phyloP scores from a whole-genome alignment of 1,284 basidiomycete species.

The Crucibulum cyathiforme region DNA sequence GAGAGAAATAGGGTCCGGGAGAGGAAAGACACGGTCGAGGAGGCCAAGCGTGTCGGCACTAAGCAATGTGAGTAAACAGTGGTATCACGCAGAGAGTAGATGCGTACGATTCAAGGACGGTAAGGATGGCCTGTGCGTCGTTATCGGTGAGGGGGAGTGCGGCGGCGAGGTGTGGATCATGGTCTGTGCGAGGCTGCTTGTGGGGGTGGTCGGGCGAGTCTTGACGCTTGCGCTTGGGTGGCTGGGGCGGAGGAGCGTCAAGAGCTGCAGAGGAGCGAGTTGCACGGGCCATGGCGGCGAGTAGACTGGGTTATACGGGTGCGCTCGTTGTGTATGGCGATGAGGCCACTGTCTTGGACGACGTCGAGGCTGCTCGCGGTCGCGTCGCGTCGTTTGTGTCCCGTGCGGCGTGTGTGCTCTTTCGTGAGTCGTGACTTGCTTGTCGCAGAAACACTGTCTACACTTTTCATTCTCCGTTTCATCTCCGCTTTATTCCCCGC shows the following conservation, averaged over 20 bases:
- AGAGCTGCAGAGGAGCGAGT: slow-evolving; percentile 63
- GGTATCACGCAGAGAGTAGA: slow-evolving; percentile 3
- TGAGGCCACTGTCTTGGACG: background rate
- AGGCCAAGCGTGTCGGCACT: slow-evolving; percentile 76
- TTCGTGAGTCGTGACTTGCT: too few species aligned
- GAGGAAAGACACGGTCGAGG: slow-evolving; percentile 79
- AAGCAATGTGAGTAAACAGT: slow-evolving; percentile 12
- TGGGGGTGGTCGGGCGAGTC: slow-evolving; percentile 44
- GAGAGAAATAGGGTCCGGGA: slow-evolving; percentile 61
- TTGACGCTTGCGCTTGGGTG: slow-evolving; percentile 77
- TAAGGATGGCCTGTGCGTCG: slow-evolving; percentile 70
- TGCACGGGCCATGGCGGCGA: slow-evolving; percentile 63
- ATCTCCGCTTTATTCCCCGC: slow-evolving; percentile 1
- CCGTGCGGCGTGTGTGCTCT: background rate
- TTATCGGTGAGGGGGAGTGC: slow-evolving; percentile 43
- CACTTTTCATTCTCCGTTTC: slow-evolving; percentile 7
- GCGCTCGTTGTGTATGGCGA: background rate
- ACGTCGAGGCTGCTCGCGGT: background rate
- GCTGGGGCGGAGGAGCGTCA: slow-evolving; percentile 22
- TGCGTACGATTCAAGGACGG: slow-evolving; percentile 73
- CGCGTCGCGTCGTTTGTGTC: slow-evolving; percentile 1
- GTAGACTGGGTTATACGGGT: background rate
- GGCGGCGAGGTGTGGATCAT: slow-evolving; percentile 12
- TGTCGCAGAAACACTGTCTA: background rate
- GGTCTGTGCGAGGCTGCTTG: slow-evolving; percentile 51